phyloP scores from a whole-genome alignment of 495 filamentous ascomycete genomes.

The Evernia prunastri region DNA sequence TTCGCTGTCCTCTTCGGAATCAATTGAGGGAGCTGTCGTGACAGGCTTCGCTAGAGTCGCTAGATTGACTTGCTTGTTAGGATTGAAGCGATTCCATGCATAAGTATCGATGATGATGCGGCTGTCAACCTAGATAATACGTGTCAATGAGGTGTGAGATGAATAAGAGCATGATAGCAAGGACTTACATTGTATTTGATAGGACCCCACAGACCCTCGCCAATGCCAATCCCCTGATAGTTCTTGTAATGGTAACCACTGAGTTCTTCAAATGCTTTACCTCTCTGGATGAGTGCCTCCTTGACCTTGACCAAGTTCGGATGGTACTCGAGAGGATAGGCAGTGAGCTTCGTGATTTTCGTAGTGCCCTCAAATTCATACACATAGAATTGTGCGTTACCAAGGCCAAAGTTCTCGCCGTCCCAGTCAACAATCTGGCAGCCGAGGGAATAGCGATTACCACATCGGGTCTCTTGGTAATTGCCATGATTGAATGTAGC shows the following conservation, averaged over 20 bases:
- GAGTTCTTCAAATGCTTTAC: conserved; percentile 46
- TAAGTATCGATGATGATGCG: conserved; percentile 51
- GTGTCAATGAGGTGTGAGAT: neutral
- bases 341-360: conserved; percentile 48
- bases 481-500: conserved; percentile 32
- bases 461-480: conserved; percentile 9
- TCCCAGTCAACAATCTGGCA: conserved; percentile 53
- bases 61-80: conserved; percentile 43
- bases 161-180: neutral
- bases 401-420: conserved; percentile 52
- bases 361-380: conserved; percentile 48
- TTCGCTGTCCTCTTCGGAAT: conserved; percentile 3
- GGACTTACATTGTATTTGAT: conserved; percentile 35
- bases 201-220: conserved; percentile 26
- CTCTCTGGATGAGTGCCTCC: conserved; percentile 39
- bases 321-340: conserved; percentile 54
- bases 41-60: conserved; percentile 51
- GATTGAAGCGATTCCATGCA: conserved; percentile 26
- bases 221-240: conserved; percentile 48
- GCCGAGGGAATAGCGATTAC: conserved; percentile 6
- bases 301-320: conserved; percentile 32
- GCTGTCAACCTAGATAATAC: conserved; percentile 36
- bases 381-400: conserved; percentile 39
- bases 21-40: conserved; percentile 36
- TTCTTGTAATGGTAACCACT: conserved; percentile 56